These are phyloP conservation scores for Neurospora sublineolata DNA, from an alignment of 495 filamentous ascomycete genomes.

Conservation along the genomic window DNA sequence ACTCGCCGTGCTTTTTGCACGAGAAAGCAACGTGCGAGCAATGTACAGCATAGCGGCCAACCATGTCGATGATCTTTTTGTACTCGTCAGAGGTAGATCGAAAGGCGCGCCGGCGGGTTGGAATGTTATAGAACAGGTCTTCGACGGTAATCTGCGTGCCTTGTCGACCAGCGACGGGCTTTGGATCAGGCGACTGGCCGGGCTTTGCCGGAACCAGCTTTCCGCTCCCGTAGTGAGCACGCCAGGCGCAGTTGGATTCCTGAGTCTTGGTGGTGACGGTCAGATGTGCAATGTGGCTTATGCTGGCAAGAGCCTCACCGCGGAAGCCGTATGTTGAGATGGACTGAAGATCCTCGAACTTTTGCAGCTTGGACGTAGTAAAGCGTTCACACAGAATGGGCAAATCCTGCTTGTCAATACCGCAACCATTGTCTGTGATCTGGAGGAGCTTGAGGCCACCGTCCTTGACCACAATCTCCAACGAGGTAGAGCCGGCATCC, in stretches of 20 bases:
- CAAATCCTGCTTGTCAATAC: slow-evolving; percentile 88
- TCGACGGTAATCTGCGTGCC: slow-evolving; percentile 97
- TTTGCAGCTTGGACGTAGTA: slow-evolving; percentile 91
- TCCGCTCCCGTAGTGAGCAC: slow-evolving; percentile 74
- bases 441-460: slow-evolving; percentile 95
- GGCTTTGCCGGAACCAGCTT: slow-evolving; percentile 78
- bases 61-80: slow-evolving; percentile 92
- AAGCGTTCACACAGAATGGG: slow-evolving; percentile 92
- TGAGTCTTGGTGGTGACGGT: slow-evolving; percentile 89
- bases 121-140: slow-evolving; percentile 94
- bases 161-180: slow-evolving; percentile 77
- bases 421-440: slow-evolving; percentile 96
- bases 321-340: slow-evolving; percentile 97
- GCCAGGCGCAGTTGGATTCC: slow-evolving; percentile 81
- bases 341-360: slow-evolving; percentile 83
- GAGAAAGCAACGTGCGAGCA: slow-evolving; percentile 84
- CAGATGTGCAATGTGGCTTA: slow-evolving; percentile 95
- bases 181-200: slow-evolving; percentile 81
- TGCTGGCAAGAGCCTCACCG: slow-evolving; percentile 93
- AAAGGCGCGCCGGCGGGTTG: slow-evolving; percentile 79
- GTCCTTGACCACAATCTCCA: slow-evolving; percentile 90
- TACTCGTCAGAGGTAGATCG: slow-evolving; percentile 90
- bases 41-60: slow-evolving; percentile 92
- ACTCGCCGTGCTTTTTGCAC: slow-evolving; percentile 91
- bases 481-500: slow-evolving; percentile 82